A percentile compares a stretch with the other conserved stretches of the same genome.
These are phyloP conservation scores for Candida rishiriensis DNA, from an alignment of 805 yeast genomes.

Conservation along the genomic window DNA sequence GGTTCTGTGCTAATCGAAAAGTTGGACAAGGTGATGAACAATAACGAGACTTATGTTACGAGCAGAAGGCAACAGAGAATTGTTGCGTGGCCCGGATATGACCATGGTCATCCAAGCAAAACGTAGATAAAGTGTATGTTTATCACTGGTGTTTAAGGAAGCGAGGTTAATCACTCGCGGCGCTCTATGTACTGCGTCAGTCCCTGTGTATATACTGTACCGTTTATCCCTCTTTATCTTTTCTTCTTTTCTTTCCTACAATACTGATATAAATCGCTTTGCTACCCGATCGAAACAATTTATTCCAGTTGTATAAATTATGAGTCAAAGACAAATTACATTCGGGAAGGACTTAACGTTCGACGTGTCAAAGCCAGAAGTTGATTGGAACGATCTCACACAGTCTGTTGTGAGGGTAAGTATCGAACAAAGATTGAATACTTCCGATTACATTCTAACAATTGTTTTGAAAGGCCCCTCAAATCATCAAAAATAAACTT, in stretches of 20 bases:
- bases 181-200: no score
- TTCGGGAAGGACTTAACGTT: slow-evolving; percentile 6
- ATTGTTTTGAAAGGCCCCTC: slow-evolving; percentile 25
- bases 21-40: slow-evolving; percentile 18
- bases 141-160: no score
- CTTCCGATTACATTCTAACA: neutral
- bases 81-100: slow-evolving; percentile 63
- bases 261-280: no score
- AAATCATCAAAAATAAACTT: slow-evolving; percentile 28
- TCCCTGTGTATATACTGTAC: no score
- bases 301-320: no score
- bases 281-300: no score
- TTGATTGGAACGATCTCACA: slow-evolving; percentile 26
- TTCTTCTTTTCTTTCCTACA: no score
- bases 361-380: slow-evolving; percentile 16
- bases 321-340: neutral
- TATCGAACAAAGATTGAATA: neutral
- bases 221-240: neutral
- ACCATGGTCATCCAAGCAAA: slow-evolving; percentile 56
- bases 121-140: neutral
- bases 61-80: slow-evolving; percentile 27
- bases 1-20: slow-evolving; percentile 5
- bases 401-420: slow-evolving; percentile 24
- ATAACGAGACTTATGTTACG: slow-evolving; percentile 11
- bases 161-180: no score